These are phyloP conservation scores for Kwoniella shivajii DNA, from an alignment of 1,284 basidiomycete genomes.

Conservation along the genomic window DNA sequence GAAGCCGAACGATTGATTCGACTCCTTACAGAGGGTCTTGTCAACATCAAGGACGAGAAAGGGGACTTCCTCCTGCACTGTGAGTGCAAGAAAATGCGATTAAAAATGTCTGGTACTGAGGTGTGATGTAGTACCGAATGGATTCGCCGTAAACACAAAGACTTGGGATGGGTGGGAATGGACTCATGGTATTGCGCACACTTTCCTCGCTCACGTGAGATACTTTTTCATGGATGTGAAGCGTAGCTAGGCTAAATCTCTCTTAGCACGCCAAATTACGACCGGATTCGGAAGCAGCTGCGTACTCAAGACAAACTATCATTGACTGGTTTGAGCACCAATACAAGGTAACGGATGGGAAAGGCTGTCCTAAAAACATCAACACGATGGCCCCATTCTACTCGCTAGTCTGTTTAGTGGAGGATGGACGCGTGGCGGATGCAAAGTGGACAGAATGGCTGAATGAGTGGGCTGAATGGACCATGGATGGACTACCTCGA, in stretches of 20 bases:
- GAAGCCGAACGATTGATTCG: too few relatives aligned
- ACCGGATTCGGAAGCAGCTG: slow-evolving; percentile 1
- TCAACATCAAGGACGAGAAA: too few relatives aligned
- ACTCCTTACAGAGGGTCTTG: too few relatives aligned
- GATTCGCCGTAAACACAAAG: too few relatives aligned
- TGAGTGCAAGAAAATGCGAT: too few relatives aligned
- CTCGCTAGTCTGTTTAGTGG: slow-evolving; percentile 59
- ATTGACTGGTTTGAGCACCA: slow-evolving; percentile 20
- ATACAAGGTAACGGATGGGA: not conserved
- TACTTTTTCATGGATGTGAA: too few relatives aligned
- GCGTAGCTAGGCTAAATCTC: not conserved
- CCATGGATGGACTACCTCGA: slow-evolving; percentile 59
- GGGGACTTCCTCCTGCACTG: too few relatives aligned
- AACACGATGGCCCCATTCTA: slow-evolving; percentile 65
- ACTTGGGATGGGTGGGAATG: slow-evolving; percentile 31
- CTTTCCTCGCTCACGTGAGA: slow-evolving; percentile 23
- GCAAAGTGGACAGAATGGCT: slow-evolving; percentile 50
- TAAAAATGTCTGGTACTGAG: too few relatives aligned
- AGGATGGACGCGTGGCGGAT: slow-evolving; percentile 8
- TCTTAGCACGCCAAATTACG: slow-evolving; percentile 15
- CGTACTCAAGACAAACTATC: slow-evolving; percentile 11
- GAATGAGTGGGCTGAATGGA: slow-evolving; percentile 66
- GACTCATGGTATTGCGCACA: slow-evolving; percentile 26
- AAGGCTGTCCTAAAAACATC: slow-evolving; percentile 61
- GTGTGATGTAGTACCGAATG: too few relatives aligned